Base-by-base conservation (phyloP, 495 filamentous ascomycete genomes). In the Xylaria castorea region DNA sequence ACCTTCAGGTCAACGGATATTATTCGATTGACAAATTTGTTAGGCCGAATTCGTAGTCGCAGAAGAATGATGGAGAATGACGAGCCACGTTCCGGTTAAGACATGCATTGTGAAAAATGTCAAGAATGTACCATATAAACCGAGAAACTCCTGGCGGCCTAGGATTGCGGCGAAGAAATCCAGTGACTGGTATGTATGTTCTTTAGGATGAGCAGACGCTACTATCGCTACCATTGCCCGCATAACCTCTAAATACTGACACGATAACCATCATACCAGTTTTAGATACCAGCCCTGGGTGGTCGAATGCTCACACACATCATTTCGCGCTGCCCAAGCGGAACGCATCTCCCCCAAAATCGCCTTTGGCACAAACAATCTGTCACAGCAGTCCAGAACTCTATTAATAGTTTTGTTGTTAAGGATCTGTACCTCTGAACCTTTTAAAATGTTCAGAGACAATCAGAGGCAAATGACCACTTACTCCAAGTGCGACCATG, bases 31-130 rank as follows among this genome's bases (percentile, higher is more conserved):
- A 8, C 18, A n/a, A 48, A 0, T 48, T 48, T 48, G 18, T 51
- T 11, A 22, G 11, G 9, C 14, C 1, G 6, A 20, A 9, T 40
- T 38, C 18, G 3, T 3, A 25, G 38, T 44, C 20, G 25, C 14
- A 63, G 30, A 63, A 38, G 60, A 63, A 63, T 63, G 60, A 63
- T 63, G 60, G 44, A 27, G 42, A 18, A 1, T 1, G 20, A n/a
- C 20, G 22, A 3, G 1, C n/a, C 25, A n/a, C 22, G 38, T 14
- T n/a, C 20, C 25, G 22, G 7, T 14, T 30, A 46, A 64, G 61
- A 46, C 61, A 64, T 30, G 38, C n/a, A 30, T 0, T 32, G 20
- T 27, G 5, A 16, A 14, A 20, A 30, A 42, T 32, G n/a, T 4
- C 9, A 46, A 46, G 40, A 46, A 64, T 64, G 62, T 32, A 64